These are phyloP conservation scores for Heliamphora exappendiculata DNA, from an alignment of 148 eudicot species.

Conservation along the genomic window DNA sequence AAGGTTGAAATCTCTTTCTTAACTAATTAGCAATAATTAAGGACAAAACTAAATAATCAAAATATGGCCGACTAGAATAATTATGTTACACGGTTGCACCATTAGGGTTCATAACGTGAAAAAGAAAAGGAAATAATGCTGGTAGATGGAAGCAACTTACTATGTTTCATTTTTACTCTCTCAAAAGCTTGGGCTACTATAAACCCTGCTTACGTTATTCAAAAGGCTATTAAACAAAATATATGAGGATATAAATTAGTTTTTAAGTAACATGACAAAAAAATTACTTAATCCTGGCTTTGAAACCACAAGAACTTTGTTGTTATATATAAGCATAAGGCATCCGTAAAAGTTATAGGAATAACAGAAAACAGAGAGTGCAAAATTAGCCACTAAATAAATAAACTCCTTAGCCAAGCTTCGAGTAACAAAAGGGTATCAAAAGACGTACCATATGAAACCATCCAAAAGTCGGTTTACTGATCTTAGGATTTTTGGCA, in stretches of 20 bases:
- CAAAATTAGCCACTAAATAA: not conserved
- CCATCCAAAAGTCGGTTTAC: constrained; percentile 84
- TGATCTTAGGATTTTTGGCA: constrained; percentile 48
- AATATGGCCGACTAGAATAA: not conserved
- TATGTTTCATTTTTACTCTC: not conserved
- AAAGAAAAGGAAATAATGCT: not conserved
- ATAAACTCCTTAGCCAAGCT: not conserved
- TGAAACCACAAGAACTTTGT: not conserved
- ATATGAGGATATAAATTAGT: not conserved
- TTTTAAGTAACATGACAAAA: not conserved
- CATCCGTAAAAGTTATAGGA: not conserved
- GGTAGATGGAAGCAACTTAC: not conserved
- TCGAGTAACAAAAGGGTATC: not conserved
- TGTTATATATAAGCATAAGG: not conserved
- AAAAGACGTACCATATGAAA: constrained; percentile 58
- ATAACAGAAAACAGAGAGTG: not conserved
- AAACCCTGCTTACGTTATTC: not conserved
- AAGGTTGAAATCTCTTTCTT: no score
- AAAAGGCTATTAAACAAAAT: not conserved
- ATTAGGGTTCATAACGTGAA: not conserved
- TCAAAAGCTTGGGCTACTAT: not conserved
- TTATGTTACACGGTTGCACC: not conserved
- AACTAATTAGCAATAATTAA: no score
- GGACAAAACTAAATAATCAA: no score
- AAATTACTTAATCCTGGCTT: not conserved